These are phyloP conservation scores for Cichorium intybus DNA, from an alignment of 140 eudicot genomes.

Conservation along the genomic window DNA sequence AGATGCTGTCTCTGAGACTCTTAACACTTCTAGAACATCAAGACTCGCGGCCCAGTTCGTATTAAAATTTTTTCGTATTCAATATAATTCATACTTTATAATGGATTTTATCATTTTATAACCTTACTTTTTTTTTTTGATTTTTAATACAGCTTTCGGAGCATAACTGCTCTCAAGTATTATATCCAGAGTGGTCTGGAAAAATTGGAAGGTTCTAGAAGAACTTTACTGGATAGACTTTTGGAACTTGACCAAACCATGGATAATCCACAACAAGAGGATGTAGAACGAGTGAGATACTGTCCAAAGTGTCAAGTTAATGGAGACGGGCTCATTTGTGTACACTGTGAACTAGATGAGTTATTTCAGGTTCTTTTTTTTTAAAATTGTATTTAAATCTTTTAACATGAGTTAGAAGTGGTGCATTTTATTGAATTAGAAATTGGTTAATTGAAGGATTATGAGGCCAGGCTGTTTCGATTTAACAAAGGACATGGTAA, in stretches of 20 bases:
- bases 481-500: constrained; percentile 65
- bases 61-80: constrained; percentile 2
- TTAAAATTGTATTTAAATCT: not conserved
- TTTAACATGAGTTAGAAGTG: not conserved
- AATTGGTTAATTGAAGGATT: constrained; percentile 43
- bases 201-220: constrained; percentile 76
- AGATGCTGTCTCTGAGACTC: constrained; percentile 67
- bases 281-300: constrained; percentile 74
- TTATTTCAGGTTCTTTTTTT: constrained; percentile 67
- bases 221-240: constrained; percentile 57
- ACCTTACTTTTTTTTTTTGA: not conserved
- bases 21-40: constrained; percentile 53
- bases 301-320: constrained; percentile 73
- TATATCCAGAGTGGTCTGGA: constrained; percentile 80
- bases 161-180: constrained; percentile 65
- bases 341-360: constrained; percentile 89
- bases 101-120: not conserved
- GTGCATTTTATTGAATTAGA: constrained; percentile 4
- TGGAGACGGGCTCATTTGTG: constrained; percentile 72
- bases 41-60: constrained; percentile 70
- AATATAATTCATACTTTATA: not conserved
- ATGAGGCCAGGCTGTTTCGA: constrained; percentile 93
- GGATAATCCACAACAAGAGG: constrained; percentile 84
- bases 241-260: constrained; percentile 71
- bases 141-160: constrained; percentile 58